Percentiles rank a stretch among this genome's conserved stretches.
Conservation (phyloP, 176 grass and related monocot species). For the Carex cristatella region DNA sequence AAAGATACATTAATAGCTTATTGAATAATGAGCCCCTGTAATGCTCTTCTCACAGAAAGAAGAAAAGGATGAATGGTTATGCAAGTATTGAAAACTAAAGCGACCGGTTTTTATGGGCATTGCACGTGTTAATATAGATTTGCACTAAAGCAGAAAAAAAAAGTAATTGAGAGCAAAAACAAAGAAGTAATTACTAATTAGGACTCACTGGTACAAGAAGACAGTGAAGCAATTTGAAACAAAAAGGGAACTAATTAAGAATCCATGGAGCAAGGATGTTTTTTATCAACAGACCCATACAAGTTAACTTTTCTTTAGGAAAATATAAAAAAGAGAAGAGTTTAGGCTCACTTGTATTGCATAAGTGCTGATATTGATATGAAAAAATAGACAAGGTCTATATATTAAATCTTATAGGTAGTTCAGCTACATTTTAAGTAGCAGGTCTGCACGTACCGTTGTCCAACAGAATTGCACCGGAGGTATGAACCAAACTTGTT, state of each 20-base stretch:
- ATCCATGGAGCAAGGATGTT: neutral
- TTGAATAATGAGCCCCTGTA: neutral
- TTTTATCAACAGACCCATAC: neutral
- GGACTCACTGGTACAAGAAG: neutral
- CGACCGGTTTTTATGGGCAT: neutral
- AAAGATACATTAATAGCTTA: neutral
- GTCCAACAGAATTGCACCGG: neutral
- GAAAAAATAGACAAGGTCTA: neutral
- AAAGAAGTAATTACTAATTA: neutral
- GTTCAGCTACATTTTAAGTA: neutral
- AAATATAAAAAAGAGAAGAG: neutral
- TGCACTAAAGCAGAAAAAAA: neutral
- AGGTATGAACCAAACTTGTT: too few relatives aligned
- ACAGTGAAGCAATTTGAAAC: neutral
- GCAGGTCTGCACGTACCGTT: neutral
- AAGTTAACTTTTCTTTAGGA: neutral
- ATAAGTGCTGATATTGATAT: neutral
- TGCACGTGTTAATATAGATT: neutral
- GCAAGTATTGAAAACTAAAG: neutral
- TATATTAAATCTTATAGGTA: neutral
- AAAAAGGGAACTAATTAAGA: neutral
- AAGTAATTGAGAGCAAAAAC: neutral
- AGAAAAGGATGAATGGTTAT: neutral
- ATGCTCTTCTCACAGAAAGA: neutral
- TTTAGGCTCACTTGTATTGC: neutral